Conservation (phyloP, 2,329 filamentous ascomycete genomes). For the Neofusicoccum sp. region DNA sequence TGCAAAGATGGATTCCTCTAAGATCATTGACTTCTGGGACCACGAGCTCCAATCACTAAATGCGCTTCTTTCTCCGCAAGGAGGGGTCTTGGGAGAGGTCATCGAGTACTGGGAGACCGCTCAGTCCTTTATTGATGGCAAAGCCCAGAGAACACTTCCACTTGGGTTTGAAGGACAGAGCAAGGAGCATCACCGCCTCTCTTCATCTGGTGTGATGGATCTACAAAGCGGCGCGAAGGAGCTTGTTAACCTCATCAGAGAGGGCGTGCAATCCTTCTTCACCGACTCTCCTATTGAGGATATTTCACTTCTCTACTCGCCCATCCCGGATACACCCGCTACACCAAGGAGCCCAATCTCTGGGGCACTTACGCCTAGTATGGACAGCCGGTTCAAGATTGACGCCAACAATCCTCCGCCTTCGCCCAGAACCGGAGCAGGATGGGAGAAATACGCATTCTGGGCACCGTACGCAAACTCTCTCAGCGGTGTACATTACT, state of each 20-base stretch:
- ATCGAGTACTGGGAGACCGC: slow-evolving; percentile 93
- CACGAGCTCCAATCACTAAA: slow-evolving; percentile 76
- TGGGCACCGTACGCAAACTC: slow-evolving; percentile 95
- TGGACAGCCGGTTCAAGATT: slow-evolving; percentile 76
- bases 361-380: slow-evolving; percentile 61
- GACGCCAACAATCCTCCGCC: slow-evolving; percentile 79
- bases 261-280: slow-evolving; percentile 81
- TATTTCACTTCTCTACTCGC: slow-evolving; percentile 83
- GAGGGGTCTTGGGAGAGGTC: slow-evolving; percentile 84
- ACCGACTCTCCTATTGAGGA: slow-evolving; percentile 87
- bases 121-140: slow-evolving; percentile 86
- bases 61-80: slow-evolving; percentile 70
- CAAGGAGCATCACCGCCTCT: slow-evolving; percentile 76
- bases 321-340: slow-evolving; percentile 69
- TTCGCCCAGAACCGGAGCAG: slow-evolving; percentile 72
- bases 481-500: slow-evolving; percentile 86
- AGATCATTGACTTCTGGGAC: slow-evolving; percentile 91
- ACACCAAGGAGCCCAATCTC: slow-evolving; percentile 62
- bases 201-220: slow-evolving; percentile 68
- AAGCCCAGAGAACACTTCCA: slow-evolving; percentile 77
- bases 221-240: slow-evolving; percentile 79
- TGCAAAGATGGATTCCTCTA: slow-evolving; percentile 72
- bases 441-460: slow-evolving; percentile 94
- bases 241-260: slow-evolving; percentile 79
- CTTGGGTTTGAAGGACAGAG: slow-evolving; percentile 81